phyloP scores from a whole-genome alignment of 108 stramenopile genomes.

The Nitzschia putrida region DNA sequence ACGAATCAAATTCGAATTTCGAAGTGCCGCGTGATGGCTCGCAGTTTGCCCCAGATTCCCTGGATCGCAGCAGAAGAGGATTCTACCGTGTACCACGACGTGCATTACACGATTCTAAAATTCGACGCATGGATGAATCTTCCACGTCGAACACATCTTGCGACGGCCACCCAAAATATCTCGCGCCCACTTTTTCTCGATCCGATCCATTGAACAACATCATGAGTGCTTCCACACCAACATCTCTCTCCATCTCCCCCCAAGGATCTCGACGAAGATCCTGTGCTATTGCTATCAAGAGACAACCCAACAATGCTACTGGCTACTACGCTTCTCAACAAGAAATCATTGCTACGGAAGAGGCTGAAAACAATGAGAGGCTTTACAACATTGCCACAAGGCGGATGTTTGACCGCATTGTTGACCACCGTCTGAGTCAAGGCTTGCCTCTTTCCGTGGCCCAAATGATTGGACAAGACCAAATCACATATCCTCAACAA shows the following conservation, averaged over 20 bases:
- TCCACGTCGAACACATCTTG: too few species aligned
- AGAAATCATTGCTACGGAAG: not conserved
- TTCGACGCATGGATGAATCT: too few species aligned
- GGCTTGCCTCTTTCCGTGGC: not conserved
- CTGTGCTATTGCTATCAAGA: constrained; percentile 20
- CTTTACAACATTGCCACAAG: constrained; percentile 48
- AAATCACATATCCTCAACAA: too few species aligned
- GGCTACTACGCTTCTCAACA: constrained; percentile 1
- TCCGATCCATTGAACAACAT: not conserved
- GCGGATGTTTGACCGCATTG: constrained; percentile 50
- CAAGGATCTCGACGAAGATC: constrained; percentile 5
- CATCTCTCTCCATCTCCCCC: constrained; percentile 1
- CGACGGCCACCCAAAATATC: too few species aligned
- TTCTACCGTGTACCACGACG: too few species aligned
- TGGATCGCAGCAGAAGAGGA: too few species aligned
- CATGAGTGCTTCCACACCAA: not conserved
- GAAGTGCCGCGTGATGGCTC: not conserved
- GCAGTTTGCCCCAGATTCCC: not conserved
- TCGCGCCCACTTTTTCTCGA: not conserved
- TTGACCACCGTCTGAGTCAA: constrained; percentile 36
- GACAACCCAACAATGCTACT: not conserved
- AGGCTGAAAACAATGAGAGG: constrained; percentile 16
- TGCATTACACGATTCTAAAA: too few species aligned
- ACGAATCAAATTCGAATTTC: constrained; percentile 1
- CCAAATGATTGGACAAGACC: too few species aligned